phyloP scores from a whole-genome alignment of 208 protist species.

The Acanthamoeba castellanii region DNA sequence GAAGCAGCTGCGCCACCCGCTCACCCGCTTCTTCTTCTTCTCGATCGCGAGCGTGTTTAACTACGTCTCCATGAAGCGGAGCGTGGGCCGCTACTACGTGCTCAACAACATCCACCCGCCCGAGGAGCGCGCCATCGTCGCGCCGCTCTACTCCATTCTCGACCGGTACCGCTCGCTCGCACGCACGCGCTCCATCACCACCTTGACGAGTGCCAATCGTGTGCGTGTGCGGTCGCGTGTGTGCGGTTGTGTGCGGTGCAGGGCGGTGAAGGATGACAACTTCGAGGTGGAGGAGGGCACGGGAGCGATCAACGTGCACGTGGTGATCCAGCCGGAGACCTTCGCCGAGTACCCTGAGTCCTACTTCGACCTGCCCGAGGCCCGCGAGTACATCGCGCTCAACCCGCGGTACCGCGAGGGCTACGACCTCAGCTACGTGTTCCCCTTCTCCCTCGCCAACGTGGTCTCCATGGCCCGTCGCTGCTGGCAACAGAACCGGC shows the following conservation, averaged over 20 bases:
- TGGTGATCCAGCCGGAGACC: constrained; percentile 34
- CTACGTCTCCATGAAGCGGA: constrained; percentile 8
- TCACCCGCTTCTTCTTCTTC: constrained; percentile 51
- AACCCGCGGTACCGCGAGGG: constrained; percentile 49
- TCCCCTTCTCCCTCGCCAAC: constrained; percentile 26
- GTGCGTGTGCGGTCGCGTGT: neutral
- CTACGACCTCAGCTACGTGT: constrained; percentile 40
- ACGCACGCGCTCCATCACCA: neutral
- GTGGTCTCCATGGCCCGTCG: constrained; percentile 14
- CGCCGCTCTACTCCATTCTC: constrained; percentile 13
- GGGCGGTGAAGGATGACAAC: neutral
- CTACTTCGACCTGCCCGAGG: constrained; percentile 45
- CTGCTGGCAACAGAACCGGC: constrained; percentile 26
- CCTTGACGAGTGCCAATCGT: too few relatives aligned
- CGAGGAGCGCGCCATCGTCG: constrained; percentile 1
- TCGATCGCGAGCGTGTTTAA: constrained; percentile 44
- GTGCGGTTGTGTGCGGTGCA: neutral
- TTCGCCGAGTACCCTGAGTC: constrained; percentile 55
- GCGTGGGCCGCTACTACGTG: neutral
- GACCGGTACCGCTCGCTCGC: neutral
- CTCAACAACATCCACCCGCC: constrained; percentile 17
- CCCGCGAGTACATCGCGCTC: constrained; percentile 24
- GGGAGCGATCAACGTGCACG: constrained; percentile 42
- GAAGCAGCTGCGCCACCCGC: neutral
- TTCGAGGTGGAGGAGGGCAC: neutral